A percentile compares a stretch with the other conserved stretches of the same genome.
phyloP scores from a whole-genome alignment of 441 rosid species.

The Syzygium malaccense region DNA sequence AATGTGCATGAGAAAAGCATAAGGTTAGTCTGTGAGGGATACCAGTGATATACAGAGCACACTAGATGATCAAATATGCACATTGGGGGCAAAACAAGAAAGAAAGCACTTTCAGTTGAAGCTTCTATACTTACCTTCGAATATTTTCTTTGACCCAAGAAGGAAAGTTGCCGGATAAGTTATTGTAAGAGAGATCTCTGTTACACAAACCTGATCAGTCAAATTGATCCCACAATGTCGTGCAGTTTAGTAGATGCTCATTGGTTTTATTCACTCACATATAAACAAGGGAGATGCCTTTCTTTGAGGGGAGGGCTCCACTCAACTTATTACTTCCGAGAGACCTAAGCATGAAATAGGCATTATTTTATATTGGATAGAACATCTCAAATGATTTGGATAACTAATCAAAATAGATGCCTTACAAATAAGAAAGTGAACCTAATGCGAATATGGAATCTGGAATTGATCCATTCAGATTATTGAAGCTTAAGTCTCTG shows the following conservation, averaged over 20 bases:
- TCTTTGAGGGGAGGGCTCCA: background rate
- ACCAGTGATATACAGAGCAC: background rate
- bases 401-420: background rate
- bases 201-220: background rate
- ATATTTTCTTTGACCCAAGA: no score
- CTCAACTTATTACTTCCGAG: background rate
- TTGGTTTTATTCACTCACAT: background rate
- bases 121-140: background rate
- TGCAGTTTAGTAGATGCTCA: background rate
- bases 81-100: background rate
- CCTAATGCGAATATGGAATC: background rate
- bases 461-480: background rate
- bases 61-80: background rate
- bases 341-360: background rate
- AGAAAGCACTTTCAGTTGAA: background rate
- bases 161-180: background rate
- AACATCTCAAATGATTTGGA: background rate
- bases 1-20: no score
- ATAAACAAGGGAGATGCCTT: background rate
- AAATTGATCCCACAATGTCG: background rate
- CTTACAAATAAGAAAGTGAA: background rate
- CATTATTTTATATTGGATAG: background rate
- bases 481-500: background rate
- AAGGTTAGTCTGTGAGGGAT: no score
- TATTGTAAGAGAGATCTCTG: background rate